A percentile compares a stretch with the other conserved stretches of the same genome.
Conservation (phyloP, 441 rosid genomes). For the Erodium trifolium region DNA sequence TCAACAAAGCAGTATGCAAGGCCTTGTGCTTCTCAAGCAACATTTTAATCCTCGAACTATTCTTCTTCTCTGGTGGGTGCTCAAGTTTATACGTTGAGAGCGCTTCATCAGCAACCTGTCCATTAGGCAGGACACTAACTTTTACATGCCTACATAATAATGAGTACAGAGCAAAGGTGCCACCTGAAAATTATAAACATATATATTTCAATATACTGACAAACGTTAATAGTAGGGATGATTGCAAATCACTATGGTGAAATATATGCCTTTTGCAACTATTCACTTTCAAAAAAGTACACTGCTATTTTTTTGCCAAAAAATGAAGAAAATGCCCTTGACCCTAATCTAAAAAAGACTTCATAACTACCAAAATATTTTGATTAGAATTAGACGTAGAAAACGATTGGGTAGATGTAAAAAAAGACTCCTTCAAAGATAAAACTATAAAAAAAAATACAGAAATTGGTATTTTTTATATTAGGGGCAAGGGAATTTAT, state of each 20-base stretch:
- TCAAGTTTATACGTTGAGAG: slow-evolving; percentile 83
- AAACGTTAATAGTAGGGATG: background rate
- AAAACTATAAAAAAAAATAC: too few relatives aligned
- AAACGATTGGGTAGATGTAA: too few relatives aligned
- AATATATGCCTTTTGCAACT: background rate
- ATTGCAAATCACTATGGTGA: background rate
- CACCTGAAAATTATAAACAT: slow-evolving; percentile 37
- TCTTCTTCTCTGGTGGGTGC: slow-evolving; percentile 49
- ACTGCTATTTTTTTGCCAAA: too few relatives aligned
- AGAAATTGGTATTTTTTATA: too few relatives aligned
- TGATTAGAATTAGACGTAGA: too few relatives aligned
- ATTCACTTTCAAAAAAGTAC: too few relatives aligned
- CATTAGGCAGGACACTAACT: slow-evolving; percentile 82
- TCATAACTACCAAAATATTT: too few relatives aligned
- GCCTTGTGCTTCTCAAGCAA: slow-evolving; percentile 68
- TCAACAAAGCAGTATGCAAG: slow-evolving; percentile 72
- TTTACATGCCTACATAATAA: slow-evolving; percentile 79
- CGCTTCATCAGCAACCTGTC: slow-evolving; percentile 85
- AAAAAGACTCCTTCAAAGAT: too few relatives aligned
- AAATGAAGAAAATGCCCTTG: too few relatives aligned
- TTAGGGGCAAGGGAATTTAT: too few relatives aligned
- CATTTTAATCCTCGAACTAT: slow-evolving; percentile 48
- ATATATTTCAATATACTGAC: slow-evolving; percentile 3
- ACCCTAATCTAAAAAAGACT: too few relatives aligned
- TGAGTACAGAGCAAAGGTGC: slow-evolving; percentile 91